phyloP scores from a whole-genome alignment of 2,329 filamentous ascomycete genomes.

The Delphinella strobiligena region DNA sequence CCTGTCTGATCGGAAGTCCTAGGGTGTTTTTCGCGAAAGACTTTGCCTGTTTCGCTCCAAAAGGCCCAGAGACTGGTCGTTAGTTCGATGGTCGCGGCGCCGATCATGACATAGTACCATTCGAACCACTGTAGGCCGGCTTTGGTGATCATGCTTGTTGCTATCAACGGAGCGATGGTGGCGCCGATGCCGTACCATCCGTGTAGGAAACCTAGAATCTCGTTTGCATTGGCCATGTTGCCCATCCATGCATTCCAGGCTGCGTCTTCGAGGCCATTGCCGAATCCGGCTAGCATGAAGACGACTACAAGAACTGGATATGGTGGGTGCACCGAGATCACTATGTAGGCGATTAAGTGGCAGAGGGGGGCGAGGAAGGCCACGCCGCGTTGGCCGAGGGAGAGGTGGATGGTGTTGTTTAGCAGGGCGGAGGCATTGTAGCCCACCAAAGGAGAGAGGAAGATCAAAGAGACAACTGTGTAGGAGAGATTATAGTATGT shows the following conservation, averaged over 20 bases:
- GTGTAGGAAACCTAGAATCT: conserved; percentile 62
- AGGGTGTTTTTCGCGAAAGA: conserved; percentile 42
- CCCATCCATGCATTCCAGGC: conserved; percentile 54
- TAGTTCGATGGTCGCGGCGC: conserved; percentile 44
- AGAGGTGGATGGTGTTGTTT: conserved; percentile 54
- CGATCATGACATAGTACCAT: conserved; percentile 68
- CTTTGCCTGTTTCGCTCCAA: conserved; percentile 47
- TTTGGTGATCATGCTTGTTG: conserved; percentile 60
- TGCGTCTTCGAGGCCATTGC: conserved; percentile 56
- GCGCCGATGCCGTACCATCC: conserved; percentile 62
- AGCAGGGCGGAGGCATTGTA: conserved; percentile 51
- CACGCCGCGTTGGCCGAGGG: conserved; percentile 58
- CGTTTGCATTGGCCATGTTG: conserved; percentile 61
- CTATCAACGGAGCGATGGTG: conserved; percentile 55
- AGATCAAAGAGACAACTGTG: conserved; percentile 52
- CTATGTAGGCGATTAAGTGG: conserved; percentile 53
- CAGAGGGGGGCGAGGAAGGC: conserved; percentile 51
- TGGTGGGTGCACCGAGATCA: conserved; percentile 55
- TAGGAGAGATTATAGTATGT: conserved; percentile 51
- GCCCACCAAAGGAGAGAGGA: conserved; percentile 53
- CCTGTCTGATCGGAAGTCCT: conserved; percentile 31
- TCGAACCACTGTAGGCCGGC: conserved; percentile 52
- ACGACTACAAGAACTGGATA: conserved; percentile 55
- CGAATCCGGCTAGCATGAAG: conserved; percentile 56
- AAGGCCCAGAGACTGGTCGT: conserved; percentile 43